A percentile compares a stretch with the other conserved stretches of the same genome.
These are phyloP conservation scores for Fusarium liriodendri DNA, from an alignment of 2,329 filamentous ascomycete genomes.

Conservation along the genomic window DNA sequence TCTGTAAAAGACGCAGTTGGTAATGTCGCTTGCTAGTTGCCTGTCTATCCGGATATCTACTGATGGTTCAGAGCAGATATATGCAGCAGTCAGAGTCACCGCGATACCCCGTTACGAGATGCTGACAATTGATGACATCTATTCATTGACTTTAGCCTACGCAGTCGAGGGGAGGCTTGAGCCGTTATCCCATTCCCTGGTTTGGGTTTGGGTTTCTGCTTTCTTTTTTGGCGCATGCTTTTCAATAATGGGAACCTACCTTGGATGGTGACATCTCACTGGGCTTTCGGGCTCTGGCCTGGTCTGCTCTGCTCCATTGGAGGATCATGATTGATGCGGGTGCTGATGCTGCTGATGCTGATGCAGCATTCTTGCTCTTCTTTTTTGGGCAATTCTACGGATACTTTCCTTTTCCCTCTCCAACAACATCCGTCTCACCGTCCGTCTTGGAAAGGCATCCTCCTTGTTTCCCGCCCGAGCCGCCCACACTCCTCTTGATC, in stretches of 20 bases:
- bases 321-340: constrained; percentile 11
- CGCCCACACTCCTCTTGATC: constrained; percentile 17
- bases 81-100: background rate
- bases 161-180: constrained; percentile 12
- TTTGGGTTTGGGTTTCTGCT: constrained; percentile 14
- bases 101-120: constrained; percentile 19
- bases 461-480: constrained; percentile 12
- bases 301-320: background rate
- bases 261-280: constrained; percentile 33
- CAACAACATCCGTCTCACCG: constrained; percentile 13
- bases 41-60: background rate
- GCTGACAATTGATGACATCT: constrained; percentile 32
- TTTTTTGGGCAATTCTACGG: background rate
- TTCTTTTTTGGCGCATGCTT: constrained; percentile 19
- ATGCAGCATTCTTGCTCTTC: background rate
- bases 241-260: constrained; percentile 15
- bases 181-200: constrained; percentile 27
- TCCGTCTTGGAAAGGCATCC: background rate
- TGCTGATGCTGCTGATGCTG: constrained; percentile 20
- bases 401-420: constrained; percentile 1
- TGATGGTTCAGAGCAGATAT: background rate
- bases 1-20: background rate
- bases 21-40: background rate
- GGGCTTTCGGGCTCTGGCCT: background rate
- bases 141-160: constrained; percentile 24